These are phyloP conservation scores for Hemisphaericaspora lyxosophila DNA, from an alignment of 1,139 yeast genomes.

Conservation along the genomic window DNA sequence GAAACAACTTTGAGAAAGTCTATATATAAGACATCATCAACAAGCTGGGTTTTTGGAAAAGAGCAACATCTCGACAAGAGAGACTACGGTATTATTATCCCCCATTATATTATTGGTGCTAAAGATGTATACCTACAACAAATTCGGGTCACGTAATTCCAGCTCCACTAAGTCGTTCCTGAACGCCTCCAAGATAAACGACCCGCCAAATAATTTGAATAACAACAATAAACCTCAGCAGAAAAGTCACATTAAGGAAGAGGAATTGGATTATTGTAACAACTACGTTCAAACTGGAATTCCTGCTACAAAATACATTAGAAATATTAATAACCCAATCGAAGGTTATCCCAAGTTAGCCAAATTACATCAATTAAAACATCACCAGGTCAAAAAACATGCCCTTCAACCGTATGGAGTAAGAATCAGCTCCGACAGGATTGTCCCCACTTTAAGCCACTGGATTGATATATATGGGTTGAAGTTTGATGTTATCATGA, in stretches of 20 bases:
- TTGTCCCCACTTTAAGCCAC: constrained; percentile 53
- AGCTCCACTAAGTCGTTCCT: background rate
- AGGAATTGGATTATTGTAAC: constrained; percentile 68
- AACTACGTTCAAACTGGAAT: constrained; percentile 60
- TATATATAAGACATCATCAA: no score
- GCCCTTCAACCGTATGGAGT: constrained; percentile 68
- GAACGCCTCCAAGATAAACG: background rate
- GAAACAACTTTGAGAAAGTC: constrained; percentile 1
- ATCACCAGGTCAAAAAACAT: constrained; percentile 44
- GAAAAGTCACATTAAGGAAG: constrained; percentile 2
- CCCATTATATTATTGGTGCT: background rate
- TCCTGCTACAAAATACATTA: constrained; percentile 60
- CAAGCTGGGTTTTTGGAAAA: no score
- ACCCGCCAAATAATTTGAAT: background rate
- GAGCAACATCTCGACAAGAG: no score
- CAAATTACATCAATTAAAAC: constrained; percentile 62
- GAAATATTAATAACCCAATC: constrained; percentile 63
- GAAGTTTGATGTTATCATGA: constrained; percentile 86
- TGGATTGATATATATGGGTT: constrained; percentile 62
- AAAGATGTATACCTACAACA: constrained; percentile 17
- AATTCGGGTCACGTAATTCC: constrained; percentile 17
- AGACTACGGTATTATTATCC: no score
- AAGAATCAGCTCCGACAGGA: constrained; percentile 49
- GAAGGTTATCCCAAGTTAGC: constrained; percentile 87
- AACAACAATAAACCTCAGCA: background rate